Base-by-base conservation (phyloP, 1,139 yeast species). In the Nakaseomyces delphensis region DNA sequence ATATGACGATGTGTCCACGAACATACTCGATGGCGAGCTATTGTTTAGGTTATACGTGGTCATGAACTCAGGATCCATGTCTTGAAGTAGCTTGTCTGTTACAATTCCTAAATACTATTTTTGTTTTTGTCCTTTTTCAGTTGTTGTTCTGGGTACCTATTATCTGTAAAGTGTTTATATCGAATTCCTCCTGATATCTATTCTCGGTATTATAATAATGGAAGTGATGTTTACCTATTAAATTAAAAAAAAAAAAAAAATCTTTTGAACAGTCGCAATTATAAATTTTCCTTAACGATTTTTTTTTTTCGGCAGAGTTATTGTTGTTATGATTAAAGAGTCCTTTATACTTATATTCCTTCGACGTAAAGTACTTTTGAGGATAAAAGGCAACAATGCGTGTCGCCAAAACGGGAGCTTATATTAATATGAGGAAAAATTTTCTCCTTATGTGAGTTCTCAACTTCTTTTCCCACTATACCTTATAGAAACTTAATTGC, bases 11-110 rank as follows among this genome's bases (percentile, higher is more conserved):
- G 37, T 33, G 18, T n/a, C 16, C 15, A 33, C 18, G 14, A 20
- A 33, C 27, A 33, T 20, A 11, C 13, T 33, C 37, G 37, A n/a
- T 2, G 37, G 37, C 3, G 37, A 33, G 8, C 27, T 33, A 18
- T 21, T 20, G 37, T 33, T 20, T 8, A 33, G 11, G 13, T 33
- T 33, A 21, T 33, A 33, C 18, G 27, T 21, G 11, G 27, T n/a
- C 25, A 33, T 33, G 18, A 33, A 33, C 37, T 33, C 37, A n/a
- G 37, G 37, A n/a, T 33, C 37, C 37, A 33, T 33, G 18, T 11
- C 35, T 31, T 14, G 6, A 11, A 27, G n/a, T 27, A n/a, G n/a
- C n/a, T n/a, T n/a, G n/a, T n/a, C n/a, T n/a, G n/a, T 8, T 13
- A 27, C n/a, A 5, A n/a, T 27, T 27, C 14, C n/a, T 27, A 5